Percentiles rank a stretch among this genome's conserved stretches.
Evolutionary conservation across 1,139 yeast species (phyloP).

Genomic region (Kodamaea suecica): DNA sequence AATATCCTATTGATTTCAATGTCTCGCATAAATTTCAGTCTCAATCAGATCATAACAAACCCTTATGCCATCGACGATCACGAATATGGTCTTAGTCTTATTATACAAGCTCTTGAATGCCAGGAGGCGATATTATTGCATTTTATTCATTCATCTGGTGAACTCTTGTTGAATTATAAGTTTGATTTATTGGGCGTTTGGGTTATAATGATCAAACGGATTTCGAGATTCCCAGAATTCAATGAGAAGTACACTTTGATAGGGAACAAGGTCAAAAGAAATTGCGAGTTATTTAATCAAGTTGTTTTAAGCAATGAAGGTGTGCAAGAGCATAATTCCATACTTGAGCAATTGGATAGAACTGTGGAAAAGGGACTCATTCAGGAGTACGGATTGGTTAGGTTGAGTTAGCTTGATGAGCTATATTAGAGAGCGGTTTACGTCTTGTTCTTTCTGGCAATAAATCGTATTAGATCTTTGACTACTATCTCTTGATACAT

Average conservation of each 20-base stretch:
- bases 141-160: slow-evolving; percentile 13
- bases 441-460: no score
- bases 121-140: slow-evolving; percentile 12
- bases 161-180: slow-evolving; percentile 25
- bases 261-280: neutral
- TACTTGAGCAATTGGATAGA: slow-evolving; percentile 1
- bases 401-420: no score
- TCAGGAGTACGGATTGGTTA: no score
- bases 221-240: slow-evolving; percentile 3
- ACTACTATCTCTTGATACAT: no score
- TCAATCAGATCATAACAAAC: slow-evolving; percentile 31
- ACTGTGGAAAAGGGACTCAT: neutral
- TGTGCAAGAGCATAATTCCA: neutral
- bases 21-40: slow-evolving; percentile 26
- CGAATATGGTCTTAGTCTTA: slow-evolving; percentile 13
- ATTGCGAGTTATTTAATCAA: neutral
- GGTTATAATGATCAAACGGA: slow-evolving; percentile 17
- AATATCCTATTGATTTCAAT: slow-evolving; percentile 22
- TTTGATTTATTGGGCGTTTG: slow-evolving; percentile 36
- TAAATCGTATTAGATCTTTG: no score
- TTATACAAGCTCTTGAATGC: slow-evolving; percentile 13
- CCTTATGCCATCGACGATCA: slow-evolving; percentile 23
- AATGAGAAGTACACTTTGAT: neutral
- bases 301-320: neutral
- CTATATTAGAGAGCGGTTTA: no score